A percentile compares a stretch with the other conserved stretches of the same genome.
These are phyloP conservation scores for Phytophthora tubulina DNA, from an alignment of 352 stramenopile species.

Conservation along the genomic window DNA sequence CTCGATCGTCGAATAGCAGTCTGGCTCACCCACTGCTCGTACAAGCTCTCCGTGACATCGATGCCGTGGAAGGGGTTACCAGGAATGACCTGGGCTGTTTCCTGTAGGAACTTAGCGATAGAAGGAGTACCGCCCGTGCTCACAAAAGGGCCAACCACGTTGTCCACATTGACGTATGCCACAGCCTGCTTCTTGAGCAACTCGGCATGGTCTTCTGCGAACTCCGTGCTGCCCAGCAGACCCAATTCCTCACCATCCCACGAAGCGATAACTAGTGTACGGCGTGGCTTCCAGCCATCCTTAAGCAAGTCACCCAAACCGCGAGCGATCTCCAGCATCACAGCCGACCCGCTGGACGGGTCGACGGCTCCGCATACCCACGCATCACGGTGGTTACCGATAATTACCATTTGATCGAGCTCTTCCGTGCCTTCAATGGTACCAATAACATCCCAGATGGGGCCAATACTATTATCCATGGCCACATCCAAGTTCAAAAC, in stretches of 20 bases:
- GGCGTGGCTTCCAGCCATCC: conserved; percentile 79
- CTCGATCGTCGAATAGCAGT: conserved; percentile 28
- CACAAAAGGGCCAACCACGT: conserved; percentile 62
- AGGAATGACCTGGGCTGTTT: conserved; percentile 64
- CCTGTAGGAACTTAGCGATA: conserved; percentile 62
- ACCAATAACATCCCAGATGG: conserved; percentile 63
- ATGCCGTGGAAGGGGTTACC: conserved; percentile 45
- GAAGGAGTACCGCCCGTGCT: conserved; percentile 62
- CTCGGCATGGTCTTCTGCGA: conserved; percentile 68
- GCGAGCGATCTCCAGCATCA: conserved; percentile 87
- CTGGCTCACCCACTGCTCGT: conserved; percentile 54
- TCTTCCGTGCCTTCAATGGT: conserved; percentile 69
- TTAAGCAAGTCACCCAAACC: conserved; percentile 71
- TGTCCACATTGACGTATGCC: conserved; percentile 89
- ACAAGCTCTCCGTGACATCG: conserved; percentile 41
- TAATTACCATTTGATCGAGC: conserved; percentile 79
- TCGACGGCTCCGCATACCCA: conserved; percentile 75
- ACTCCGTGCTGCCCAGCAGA: conserved; percentile 74
- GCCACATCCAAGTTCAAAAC: conserved; percentile 70
- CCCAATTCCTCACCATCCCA: conserved; percentile 90
- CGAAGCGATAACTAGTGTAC: conserved; percentile 79
- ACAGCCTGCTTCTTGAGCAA: conserved; percentile 61
- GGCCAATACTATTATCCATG: conserved; percentile 80
- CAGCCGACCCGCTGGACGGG: conserved; percentile 82
- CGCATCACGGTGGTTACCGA: conserved; percentile 93